Percentiles rank a stretch among this genome's conserved stretches.
These are phyloP conservation scores for Mariannaea sp. DNA, from an alignment of 2,329 filamentous ascomycete genomes.

Conservation along the genomic window DNA sequence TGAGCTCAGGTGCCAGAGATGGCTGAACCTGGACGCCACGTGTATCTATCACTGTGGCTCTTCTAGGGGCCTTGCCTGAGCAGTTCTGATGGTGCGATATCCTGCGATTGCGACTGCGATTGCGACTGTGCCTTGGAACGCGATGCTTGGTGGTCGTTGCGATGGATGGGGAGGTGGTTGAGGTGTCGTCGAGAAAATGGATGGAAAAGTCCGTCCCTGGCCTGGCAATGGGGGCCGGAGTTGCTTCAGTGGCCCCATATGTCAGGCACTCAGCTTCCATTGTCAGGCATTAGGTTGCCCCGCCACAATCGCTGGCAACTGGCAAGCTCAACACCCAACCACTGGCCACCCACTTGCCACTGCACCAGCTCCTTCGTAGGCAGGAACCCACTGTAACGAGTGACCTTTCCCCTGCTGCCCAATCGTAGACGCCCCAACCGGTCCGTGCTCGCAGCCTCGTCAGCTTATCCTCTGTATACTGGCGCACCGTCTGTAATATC, in stretches of 20 bases:
- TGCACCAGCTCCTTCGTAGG: slow-evolving; percentile 16
- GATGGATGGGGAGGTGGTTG: slow-evolving; percentile 37
- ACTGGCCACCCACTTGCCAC: slow-evolving; percentile 1
- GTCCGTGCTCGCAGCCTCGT: slow-evolving; percentile 36
- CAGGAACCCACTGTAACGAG: slow-evolving; percentile 17
- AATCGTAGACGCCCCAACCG: slow-evolving; percentile 37
- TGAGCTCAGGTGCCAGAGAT: slow-evolving; percentile 25
- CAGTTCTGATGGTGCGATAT: slow-evolving; percentile 29
- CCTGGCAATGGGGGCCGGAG: slow-evolving; percentile 33
- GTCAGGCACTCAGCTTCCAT: slow-evolving; percentile 40
- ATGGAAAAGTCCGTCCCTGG: slow-evolving; percentile 41
- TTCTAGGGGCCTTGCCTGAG: slow-evolving; percentile 26
- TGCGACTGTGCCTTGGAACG: slow-evolving; percentile 24
- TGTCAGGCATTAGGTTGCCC: slow-evolving; percentile 19
- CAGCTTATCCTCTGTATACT: slow-evolving; percentile 17
- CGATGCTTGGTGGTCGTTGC: slow-evolving; percentile 34
- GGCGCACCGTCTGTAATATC: slow-evolving; percentile 28
- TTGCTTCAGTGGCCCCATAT: slow-evolving; percentile 37
- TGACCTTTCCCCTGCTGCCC: slow-evolving; percentile 21
- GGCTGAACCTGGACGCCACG: slow-evolving; percentile 23
- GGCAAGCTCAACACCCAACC: slow-evolving; percentile 20
- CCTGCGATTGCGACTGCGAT: slow-evolving; percentile 32
- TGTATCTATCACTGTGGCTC: slow-evolving; percentile 30
- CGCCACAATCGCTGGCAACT: slow-evolving; percentile 23
- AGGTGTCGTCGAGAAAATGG: slow-evolving; percentile 35